phyloP scores from a whole-genome alignment of 192 early-diverging fungal species.

The Backusella tuberculispora region DNA sequence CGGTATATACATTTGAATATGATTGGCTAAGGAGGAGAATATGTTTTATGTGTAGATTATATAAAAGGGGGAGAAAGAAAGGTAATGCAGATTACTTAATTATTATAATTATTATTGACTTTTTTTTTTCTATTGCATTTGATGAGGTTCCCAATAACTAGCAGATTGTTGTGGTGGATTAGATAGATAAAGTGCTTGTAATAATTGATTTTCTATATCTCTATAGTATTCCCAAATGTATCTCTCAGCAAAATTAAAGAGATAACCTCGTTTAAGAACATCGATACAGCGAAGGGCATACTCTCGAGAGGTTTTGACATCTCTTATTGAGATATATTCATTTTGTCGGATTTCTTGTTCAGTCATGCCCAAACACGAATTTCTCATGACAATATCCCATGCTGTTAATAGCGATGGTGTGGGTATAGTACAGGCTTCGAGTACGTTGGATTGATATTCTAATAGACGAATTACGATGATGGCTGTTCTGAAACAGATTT shows the following conservation, averaged over 20 bases:
- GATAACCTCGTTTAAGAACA: conserved; percentile 19
- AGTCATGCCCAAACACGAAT: conserved; percentile 23
- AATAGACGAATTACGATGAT: conserved; percentile 23
- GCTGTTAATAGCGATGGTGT: conserved; percentile 14
- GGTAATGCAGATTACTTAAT: not conserved
- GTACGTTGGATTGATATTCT: conserved; percentile 20
- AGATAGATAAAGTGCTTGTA: conserved; percentile 1
- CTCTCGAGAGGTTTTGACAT: not conserved
- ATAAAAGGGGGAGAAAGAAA: not conserved
- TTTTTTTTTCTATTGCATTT: not conserved
- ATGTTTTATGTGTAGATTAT: not conserved
- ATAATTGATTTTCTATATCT: conserved; percentile 25
- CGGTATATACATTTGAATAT: not conserved
- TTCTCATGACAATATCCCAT: conserved; percentile 31
- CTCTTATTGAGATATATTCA: not conserved
- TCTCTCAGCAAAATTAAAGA: conserved; percentile 27
- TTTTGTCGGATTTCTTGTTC: not conserved
- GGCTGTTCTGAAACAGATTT: conserved; percentile 20
- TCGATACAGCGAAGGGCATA: conserved; percentile 25
- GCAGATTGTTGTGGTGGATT: not conserved
- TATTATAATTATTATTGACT: not conserved
- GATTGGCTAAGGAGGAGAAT: not conserved
- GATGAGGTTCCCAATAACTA: not conserved
- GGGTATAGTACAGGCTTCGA: conserved; percentile 21
- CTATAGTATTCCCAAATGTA: conserved; percentile 30